Base-by-base conservation (phyloP, 176 grass and related monocot species). In the Bolboschoenus planiculmis region DNA sequence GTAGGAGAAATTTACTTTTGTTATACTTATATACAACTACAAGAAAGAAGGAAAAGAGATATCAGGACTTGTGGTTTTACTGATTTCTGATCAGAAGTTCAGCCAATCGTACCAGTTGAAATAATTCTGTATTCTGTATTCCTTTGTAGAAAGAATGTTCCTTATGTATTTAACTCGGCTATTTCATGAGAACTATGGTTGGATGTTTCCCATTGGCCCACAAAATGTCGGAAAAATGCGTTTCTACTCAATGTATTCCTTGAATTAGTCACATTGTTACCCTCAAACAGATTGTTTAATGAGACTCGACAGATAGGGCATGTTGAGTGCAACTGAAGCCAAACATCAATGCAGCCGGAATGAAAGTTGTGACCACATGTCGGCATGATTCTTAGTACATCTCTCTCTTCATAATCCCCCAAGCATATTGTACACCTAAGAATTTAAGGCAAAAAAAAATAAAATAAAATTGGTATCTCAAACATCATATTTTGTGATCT, bases 301-400 rank as follows among this genome's bases (percentile, higher is more conserved):
- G 76, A 86, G 34, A 86, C 44, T 39, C 84, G 55, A 67, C 84
- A 86, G 56, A 80, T 86, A 16, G 84, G 84, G 77, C 84, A 86
- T 1, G 84, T 86, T 20, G 84, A 80, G 39, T 86, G 84, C 10
- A 59, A 79, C 75, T 80, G 42, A 4, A 86, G 76, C 84, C 84
- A 86, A 3, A 80, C 20, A 68, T 86, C 84, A 26, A 86, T 86
- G 73, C 84, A 86, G 24, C 57, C 26, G 35, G 48, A 79, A 71
- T 86, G 84, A 24, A 66, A 80, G 37, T 86, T 80, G 77, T 86
- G 84, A 27, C 75, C 84, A 30, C 84, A 86, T 36, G 39, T 80
- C 1, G 84, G 84, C 84, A 86, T 70, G n/a, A 86, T 80, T 79
- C 84, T n/a, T 10, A 86, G 43, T 65, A 86, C 44, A 26, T 86